Base-by-base conservation (phyloP, 352 stramenopile species). In the Peronospora farinosa region DNA sequence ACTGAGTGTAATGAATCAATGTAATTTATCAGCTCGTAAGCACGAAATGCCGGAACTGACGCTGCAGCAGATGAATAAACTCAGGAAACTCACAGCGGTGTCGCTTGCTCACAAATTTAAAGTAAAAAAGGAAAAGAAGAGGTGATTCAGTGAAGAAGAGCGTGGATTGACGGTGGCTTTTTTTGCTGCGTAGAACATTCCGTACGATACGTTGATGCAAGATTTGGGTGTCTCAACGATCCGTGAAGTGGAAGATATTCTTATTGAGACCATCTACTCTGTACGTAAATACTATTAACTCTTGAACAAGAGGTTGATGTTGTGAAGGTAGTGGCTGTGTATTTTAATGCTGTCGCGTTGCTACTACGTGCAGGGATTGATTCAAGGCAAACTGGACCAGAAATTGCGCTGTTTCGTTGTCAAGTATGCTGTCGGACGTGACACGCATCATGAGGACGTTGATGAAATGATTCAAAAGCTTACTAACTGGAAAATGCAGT, bases 231-330 rank as follows among this genome's bases (percentile, higher is more conserved):
- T 97, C 19, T 47, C 70, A 16, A 84, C 77, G 15, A 72, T 96
- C 15, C 82, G 88, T 30, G 83, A 95, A 28, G 74, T 97, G 15
- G 89, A 97, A 71, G 89, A 97, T 60, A 76, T 97, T 28, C 73
- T 97, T 19, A 96, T 97, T 44, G 87, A 97, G 35, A 88, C 84
- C 17, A 96, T 97, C 35, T 96, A 97, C 66, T 91, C 84, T 10
- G 88, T 94, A 72, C 12, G n/a, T 28, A 2, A 9, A 30, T 19
- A 17, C 3, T 25, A 13, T 11, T 25, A 16, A 19, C 2, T 28
- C 13, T 40, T 21, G 35, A 10, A 8, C 13, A 12, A 16, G 35
- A 23, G 35, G 7, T 19, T 8, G 3, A 16, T 16, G 3, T 10
- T 12, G n/a, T 12, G n/a, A 28, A 52, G 5, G 21, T 47, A 8